Base-by-base conservation (phyloP, 257 asterid genomes). In the Jasminum sambac region DNA sequence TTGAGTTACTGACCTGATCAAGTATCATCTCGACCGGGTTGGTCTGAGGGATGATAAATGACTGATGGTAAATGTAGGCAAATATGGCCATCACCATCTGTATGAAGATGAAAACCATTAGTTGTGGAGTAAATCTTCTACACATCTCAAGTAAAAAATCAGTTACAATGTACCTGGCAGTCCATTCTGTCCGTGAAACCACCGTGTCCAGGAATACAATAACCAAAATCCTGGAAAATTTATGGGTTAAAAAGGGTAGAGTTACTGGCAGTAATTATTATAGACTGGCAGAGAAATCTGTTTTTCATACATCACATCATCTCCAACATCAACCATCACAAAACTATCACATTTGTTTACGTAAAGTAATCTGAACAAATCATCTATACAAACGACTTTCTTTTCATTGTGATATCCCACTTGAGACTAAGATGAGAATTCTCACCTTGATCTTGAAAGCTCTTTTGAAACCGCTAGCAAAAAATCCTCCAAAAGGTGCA, bases 401-500 rank as follows among this genome's bases (percentile, higher is more conserved):
- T n/a, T n/a, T n/a, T n/a, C n/a, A n/a, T n/a, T n/a, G n/a, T n/a
- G n/a, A n/a, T 52, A n/a, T 65, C 46, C 41, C 50, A 72, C 12
- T 57, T 62, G 11, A 66, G 40, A 36, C 14, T 39, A 34, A 19
- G 26, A 41, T 14, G 64, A 52, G 61, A 39, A 36, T 60, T 36
- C 17, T 14, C 77, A 89, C 96, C 94, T 92, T 89, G 72, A 92
- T 87, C 84, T 92, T 89, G 75, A 92, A 89, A 55, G 98, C 96
- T 77, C 96, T 82, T 80, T 92, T 92, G 74, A 92, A 84, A 58
- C 98, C 96, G 77, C 98, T 92, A 6, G 96, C 98, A 21, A 92
- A 92, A 77, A 89, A 92, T 19, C 98, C 98, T 79, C 98, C 98
- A 72, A 92, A 92, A 11, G 98, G 98, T 52, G 98, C 98, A 16